phyloP scores from a whole-genome alignment of 257 asterid genomes.

The Capsicum rhomboideum region DNA sequence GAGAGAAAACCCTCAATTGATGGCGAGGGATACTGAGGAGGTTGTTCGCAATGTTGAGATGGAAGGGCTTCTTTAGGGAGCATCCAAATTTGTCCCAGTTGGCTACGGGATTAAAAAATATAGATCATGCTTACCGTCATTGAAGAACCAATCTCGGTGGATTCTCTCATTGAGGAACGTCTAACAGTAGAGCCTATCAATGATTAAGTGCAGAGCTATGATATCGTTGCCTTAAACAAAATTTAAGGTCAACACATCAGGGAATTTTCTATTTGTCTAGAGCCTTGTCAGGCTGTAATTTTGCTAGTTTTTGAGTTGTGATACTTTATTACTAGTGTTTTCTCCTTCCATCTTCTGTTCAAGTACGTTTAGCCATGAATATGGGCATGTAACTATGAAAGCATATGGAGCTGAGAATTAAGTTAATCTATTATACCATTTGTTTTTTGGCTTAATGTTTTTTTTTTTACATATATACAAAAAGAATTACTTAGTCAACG shows the following conservation, averaged over 20 bases:
- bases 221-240: conserved; percentile 52
- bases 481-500: too few species aligned
- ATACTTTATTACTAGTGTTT: not conserved
- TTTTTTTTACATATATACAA: too few species aligned
- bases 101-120: conserved; percentile 91
- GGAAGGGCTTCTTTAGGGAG: conserved; percentile 94
- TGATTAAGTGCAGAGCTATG: conserved; percentile 44
- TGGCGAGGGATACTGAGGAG: conserved; percentile 31
- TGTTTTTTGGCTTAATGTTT: not conserved
- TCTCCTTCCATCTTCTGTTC: not conserved
- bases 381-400: not conserved
- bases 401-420: not conserved
- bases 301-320: conserved; percentile 11
- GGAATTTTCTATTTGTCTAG: not conserved
- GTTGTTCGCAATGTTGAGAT: conserved; percentile 60
- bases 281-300: conserved; percentile 13
- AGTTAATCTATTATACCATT: not conserved
- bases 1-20: too few species aligned
- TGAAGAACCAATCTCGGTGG: conserved; percentile 85
- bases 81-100: conserved; percentile 78
- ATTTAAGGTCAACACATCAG: conserved; percentile 14
- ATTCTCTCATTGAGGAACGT: conserved; percentile 34
- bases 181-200: conserved; percentile 40
- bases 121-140: conserved; percentile 76
- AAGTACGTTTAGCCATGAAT: not conserved